These are phyloP conservation scores for Passiflora organensis DNA, from an alignment of 345 rosid genomes.

Conservation along the genomic window DNA sequence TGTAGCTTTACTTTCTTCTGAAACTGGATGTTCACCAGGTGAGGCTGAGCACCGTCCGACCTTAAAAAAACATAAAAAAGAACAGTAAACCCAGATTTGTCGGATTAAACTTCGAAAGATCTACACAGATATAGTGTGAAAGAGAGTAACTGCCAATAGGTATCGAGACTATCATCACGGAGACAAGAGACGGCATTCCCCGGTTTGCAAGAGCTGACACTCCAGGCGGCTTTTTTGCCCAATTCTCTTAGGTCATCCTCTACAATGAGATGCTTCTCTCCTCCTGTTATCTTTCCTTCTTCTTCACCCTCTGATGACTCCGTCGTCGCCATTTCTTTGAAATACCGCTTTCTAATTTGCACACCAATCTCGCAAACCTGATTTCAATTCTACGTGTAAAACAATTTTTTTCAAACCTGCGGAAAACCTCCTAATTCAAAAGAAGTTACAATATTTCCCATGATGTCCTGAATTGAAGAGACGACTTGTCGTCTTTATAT, in stretches of 20 bases:
- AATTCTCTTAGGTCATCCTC: slow-evolving; percentile 88
- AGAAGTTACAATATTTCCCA: too few relatives aligned
- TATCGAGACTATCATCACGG: slow-evolving; percentile 79
- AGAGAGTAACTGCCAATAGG: slow-evolving; percentile 77
- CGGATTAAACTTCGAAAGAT: too few relatives aligned
- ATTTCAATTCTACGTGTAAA: too few relatives aligned
- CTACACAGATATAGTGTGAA: background rate
- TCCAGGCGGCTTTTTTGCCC: slow-evolving; percentile 94
- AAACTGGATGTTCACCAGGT: slow-evolving; percentile 86
- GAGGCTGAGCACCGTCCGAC: slow-evolving; percentile 97
- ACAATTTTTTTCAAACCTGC: too few relatives aligned
- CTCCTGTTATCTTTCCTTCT: slow-evolving; percentile 74
- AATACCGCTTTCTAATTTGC: background rate
- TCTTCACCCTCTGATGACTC: slow-evolving; percentile 90
- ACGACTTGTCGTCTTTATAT: too few relatives aligned
- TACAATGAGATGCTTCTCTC: slow-evolving; percentile 43
- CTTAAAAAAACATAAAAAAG: slow-evolving; percentile 25
- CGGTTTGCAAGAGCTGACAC: slow-evolving; percentile 93
- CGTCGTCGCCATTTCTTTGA: slow-evolving; percentile 65
- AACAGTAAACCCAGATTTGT: too few relatives aligned
- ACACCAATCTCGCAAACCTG: too few relatives aligned
- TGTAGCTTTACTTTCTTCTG: slow-evolving; percentile 93
- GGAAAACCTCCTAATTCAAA: too few relatives aligned
- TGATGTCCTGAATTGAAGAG: too few relatives aligned
- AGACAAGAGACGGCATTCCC: slow-evolving; percentile 84